Conservation (phyloP, 192 early-diverging fungal species). For the Backusella luteola region DNA sequence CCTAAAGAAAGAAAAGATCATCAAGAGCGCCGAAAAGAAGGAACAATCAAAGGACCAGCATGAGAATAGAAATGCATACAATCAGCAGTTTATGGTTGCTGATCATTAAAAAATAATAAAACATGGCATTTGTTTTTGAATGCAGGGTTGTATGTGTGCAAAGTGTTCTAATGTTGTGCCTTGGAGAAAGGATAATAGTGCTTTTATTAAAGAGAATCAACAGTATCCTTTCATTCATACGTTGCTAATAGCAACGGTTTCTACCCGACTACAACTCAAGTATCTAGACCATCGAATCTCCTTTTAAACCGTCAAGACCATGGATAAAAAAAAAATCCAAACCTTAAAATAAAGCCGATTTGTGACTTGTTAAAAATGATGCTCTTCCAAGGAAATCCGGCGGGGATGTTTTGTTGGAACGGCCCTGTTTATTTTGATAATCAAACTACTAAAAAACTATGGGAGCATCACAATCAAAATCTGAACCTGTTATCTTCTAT, state of each 20-base stretch:
- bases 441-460: background rate
- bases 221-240: too few species aligned
- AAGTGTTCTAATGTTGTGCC: too few species aligned
- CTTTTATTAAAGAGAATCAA: too few species aligned
- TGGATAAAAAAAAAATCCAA: background rate
- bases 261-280: too few species aligned
- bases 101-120: background rate
- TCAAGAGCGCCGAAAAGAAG: background rate
- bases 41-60: slow-evolving; percentile 14
- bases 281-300: too few species aligned
- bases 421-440: slow-evolving; percentile 10
- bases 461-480: slow-evolving; percentile 26
- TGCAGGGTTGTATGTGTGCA: too few species aligned
- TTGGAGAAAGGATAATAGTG: too few species aligned
- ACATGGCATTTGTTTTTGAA: too few species aligned
- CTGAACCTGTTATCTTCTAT: slow-evolving; percentile 22
- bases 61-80: slow-evolving; percentile 17
- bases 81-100: background rate
- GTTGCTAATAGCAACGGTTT: too few species aligned
- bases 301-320: too few species aligned
- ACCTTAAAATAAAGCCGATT: background rate
- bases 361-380: background rate
- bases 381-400: background rate
- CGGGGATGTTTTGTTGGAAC: background rate
- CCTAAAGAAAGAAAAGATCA: background rate